Percentiles rank a stretch among this genome's conserved stretches.
Conservation (phyloP, 441 rosid genomes). For the Metrosideros polymorpha region DNA sequence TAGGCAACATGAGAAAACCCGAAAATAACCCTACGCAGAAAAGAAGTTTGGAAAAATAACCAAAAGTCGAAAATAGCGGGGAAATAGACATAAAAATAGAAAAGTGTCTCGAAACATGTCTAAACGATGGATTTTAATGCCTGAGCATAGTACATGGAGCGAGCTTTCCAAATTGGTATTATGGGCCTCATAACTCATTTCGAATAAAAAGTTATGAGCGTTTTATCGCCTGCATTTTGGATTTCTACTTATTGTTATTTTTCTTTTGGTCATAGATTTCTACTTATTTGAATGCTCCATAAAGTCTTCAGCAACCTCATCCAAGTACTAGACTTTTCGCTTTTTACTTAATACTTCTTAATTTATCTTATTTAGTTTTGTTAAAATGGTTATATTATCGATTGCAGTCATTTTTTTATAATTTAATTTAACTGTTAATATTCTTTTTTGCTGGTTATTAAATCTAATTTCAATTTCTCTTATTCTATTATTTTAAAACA, state of each 20-base stretch:
- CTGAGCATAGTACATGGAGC: not conserved
- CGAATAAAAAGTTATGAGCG: not conserved
- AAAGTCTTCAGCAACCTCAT: not conserved
- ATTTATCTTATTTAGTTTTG: not conserved
- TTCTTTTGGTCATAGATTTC: too few species aligned
- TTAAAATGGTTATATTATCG: not conserved
- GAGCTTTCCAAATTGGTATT: not conserved
- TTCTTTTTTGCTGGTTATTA: not conserved
- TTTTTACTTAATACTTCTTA: not conserved
- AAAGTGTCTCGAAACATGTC: not conserved
- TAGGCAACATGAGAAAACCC: not conserved
- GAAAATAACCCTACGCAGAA: not conserved
- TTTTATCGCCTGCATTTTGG: not conserved
- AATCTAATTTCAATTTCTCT: not conserved
- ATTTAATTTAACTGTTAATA: not conserved
- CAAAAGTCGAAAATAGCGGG: not conserved
- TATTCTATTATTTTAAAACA: not conserved
- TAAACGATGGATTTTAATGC: not conserved
- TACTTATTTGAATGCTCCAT: not conserved
- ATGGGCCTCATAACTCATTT: not conserved
- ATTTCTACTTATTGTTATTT: not conserved
- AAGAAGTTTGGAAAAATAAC: not conserved
- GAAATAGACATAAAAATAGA: not conserved
- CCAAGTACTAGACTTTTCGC: not conserved
- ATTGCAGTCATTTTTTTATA: not conserved